Percentiles rank a stretch among this genome's conserved stretches.
phyloP scores from a whole-genome alignment of 139 green algal genomes.

The Picochlorum sp. region DNA sequence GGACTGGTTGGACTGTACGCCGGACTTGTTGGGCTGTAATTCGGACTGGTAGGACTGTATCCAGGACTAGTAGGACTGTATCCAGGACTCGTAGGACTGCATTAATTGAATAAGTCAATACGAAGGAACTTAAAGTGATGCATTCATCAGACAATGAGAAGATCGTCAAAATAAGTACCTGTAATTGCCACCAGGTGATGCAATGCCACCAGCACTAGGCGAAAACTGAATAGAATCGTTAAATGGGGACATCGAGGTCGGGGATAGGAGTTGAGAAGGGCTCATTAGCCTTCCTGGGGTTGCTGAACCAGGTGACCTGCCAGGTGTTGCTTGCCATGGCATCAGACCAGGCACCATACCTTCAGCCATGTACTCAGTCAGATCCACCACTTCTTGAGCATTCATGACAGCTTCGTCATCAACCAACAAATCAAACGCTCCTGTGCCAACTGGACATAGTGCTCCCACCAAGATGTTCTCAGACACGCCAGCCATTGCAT shows the following conservation, averaged over 20 bases:
- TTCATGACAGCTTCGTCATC: slow-evolving; percentile 78
- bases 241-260: slow-evolving; percentile 32
- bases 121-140: too few species aligned
- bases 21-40: slow-evolving; percentile 54
- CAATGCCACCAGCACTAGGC: slow-evolving; percentile 36
- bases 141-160: too few species aligned
- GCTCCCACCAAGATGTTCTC: slow-evolving; percentile 97
- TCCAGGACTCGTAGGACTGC: slow-evolving; percentile 19
- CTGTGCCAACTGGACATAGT: slow-evolving; percentile 79
- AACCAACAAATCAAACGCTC: slow-evolving; percentile 86
- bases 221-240: slow-evolving; percentile 37
- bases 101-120: too few species aligned
- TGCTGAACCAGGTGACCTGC: slow-evolving; percentile 16
- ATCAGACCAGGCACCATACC: neutral
- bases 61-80: slow-evolving; percentile 56
- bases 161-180: too few species aligned
- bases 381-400: slow-evolving; percentile 67
- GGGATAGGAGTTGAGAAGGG: slow-evolving; percentile 33
- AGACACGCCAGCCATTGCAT: slow-evolving; percentile 72
- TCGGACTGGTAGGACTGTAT: slow-evolving; percentile 54
- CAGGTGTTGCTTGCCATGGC: slow-evolving; percentile 32
- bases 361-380: slow-evolving; percentile 1
- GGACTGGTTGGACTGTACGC: slow-evolving; percentile 21
- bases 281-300: slow-evolving; percentile 30
- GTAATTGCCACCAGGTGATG: slow-evolving; percentile 13